These are phyloP conservation scores for Aspergillus brasiliensis DNA, from an alignment of 2,329 filamentous ascomycete genomes.

Conservation along the genomic window DNA sequence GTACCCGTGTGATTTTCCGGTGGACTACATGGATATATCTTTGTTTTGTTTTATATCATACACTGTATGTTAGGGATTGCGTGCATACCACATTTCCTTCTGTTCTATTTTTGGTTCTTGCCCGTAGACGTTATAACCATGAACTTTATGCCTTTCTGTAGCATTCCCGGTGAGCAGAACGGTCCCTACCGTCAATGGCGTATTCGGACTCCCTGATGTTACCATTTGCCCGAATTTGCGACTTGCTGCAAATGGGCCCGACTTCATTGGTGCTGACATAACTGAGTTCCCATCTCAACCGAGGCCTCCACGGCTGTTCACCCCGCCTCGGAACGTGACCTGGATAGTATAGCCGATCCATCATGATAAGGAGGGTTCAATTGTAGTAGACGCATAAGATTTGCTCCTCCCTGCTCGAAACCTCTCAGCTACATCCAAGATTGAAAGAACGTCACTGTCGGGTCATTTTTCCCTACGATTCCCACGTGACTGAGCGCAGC, in stretches of 20 bases:
- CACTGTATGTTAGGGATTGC: conserved; percentile 42
- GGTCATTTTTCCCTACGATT: not conserved
- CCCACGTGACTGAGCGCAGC: not conserved
- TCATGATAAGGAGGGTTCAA: not conserved
- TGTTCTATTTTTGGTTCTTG: conserved; percentile 16
- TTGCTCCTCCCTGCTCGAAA: not conserved
- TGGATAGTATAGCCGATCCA: not conserved
- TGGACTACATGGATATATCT: conserved; percentile 45
- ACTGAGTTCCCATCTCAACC: not conserved
- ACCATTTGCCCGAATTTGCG: not conserved
- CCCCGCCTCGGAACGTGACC: conserved; percentile 5
- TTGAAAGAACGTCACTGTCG: not conserved
- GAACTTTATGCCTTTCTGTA: too few species aligned
- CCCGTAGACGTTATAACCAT: not conserved
- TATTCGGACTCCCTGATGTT: not conserved
- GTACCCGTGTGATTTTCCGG: conserved; percentile 33
- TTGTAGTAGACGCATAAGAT: not conserved
- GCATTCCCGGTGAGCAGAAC: not conserved
- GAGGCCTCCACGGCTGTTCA: not conserved
- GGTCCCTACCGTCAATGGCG: not conserved
- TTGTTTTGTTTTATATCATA: conserved; percentile 35
- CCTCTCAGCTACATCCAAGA: too few species aligned
- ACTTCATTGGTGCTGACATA: conserved; percentile 5
- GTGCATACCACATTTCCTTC: conserved; percentile 40
- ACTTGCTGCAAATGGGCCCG: not conserved